phyloP scores from a whole-genome alignment of 2,329 filamentous ascomycete genomes.

The Aspergillus bombycis region DNA sequence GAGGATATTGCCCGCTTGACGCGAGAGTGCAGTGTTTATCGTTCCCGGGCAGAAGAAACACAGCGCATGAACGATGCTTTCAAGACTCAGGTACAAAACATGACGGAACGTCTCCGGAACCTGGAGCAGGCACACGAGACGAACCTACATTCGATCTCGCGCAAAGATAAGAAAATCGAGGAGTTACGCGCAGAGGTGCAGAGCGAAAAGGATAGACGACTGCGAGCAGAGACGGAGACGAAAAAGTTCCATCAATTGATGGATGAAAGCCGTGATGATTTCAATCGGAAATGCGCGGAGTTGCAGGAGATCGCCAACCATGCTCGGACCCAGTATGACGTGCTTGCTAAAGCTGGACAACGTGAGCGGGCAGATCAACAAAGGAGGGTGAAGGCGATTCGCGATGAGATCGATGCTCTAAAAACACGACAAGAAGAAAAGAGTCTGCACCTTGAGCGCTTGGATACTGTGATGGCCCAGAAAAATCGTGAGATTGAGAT shows the following conservation, averaged over 20 bases:
- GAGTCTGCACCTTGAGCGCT: constrained; percentile 40
- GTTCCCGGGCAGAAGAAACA: constrained; percentile 50
- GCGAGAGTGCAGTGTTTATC: constrained; percentile 50
- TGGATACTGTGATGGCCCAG: constrained; percentile 51
- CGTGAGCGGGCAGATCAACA: constrained; percentile 46
- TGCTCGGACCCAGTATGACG: constrained; percentile 47
- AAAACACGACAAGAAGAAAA: constrained; percentile 41
- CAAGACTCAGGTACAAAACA: constrained; percentile 49
- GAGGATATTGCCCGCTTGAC: constrained; percentile 54
- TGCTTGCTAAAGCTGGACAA: constrained; percentile 43
- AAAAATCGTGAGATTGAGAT: constrained; percentile 48
- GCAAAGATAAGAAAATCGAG: constrained; percentile 53
- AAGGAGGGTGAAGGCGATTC: constrained; percentile 42
- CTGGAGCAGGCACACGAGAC: constrained; percentile 52
- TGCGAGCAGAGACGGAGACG: constrained; percentile 45
- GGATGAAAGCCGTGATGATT: constrained; percentile 43
- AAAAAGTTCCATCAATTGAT: constrained; percentile 41
- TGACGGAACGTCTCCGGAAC: constrained; percentile 49
- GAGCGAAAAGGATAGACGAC: constrained; percentile 45
- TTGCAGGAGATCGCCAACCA: constrained; percentile 44
- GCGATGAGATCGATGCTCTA: constrained; percentile 37
- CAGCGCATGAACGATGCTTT: constrained; percentile 51
- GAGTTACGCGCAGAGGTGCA: constrained; percentile 47
- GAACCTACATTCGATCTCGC: constrained; percentile 48
- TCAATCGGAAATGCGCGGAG: constrained; percentile 43